Evolutionary conservation across 2,329 filamentous ascomycete species (phyloP), one percentile per base, ranked within the genome.

Genomic region (Xylariaceae sp.): DNA sequence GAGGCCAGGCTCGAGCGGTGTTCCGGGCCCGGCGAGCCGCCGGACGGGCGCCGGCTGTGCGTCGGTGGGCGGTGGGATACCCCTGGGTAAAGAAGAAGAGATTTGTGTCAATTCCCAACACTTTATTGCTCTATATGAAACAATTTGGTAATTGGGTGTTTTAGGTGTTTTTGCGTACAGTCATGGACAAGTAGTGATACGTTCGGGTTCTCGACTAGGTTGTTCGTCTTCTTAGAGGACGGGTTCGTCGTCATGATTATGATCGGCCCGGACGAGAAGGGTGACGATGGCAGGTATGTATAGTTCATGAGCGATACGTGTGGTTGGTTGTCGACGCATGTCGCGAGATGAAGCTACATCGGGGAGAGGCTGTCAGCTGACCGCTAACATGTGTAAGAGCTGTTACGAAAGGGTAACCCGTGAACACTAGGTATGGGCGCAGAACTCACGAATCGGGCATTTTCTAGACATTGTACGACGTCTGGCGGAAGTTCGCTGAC

Each of bases 221-320:
- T 95, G 53, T 80, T 76, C 19, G 81, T 88, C 67, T 90, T 92
- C 52, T 81, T 83, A 24, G 83, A 87, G 40, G 79, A 76, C 1
- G 82, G 79, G 52, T 88, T 88, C 31, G 85, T 94, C 40, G 92
- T 97, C 85, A 90, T 89, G 71, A 97, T 84, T 59, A 97, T 94
- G 48, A 88, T 84, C n/a, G 88, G 83, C n/a, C 69, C 65, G 36
- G 73, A 59, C 27, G 77, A 74, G 63, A 80, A 83, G 27, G 80
- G 81, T 12, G 85, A 86, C 5, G 74, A 80, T 27, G 88, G 84
- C 15, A 98, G 83, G 67, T 96, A 97, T 58, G 92, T 97, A 70
- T 97, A 97, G 71, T 94, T 96, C 92, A 98, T 98, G 50, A 98
- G 79, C 26, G 88, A 94, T 50, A 97, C 87, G 62, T 97, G 88